Conservation (phyloP, 306 rosid species). For the Ziziphus jujuba region DNA sequence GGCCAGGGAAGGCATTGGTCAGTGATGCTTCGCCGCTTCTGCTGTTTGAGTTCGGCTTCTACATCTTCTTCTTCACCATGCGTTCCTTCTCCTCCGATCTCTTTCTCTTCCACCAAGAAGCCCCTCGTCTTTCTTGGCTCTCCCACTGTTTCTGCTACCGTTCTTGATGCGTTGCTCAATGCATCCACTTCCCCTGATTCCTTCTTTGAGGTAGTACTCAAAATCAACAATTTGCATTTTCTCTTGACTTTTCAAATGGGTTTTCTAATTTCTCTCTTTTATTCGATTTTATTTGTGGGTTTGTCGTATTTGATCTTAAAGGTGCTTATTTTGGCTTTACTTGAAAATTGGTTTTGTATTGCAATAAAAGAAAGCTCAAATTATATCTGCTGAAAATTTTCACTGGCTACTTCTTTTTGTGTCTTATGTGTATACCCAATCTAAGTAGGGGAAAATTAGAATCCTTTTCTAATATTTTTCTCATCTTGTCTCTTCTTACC, state of each 20-base stretch:
- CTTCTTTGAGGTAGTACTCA: slow-evolving; percentile 45
- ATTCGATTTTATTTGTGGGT: background rate
- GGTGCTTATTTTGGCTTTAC: background rate
- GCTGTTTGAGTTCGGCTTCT: slow-evolving; percentile 43
- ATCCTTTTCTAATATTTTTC: too few species aligned
- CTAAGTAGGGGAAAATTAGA: too few species aligned
- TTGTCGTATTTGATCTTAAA: background rate
- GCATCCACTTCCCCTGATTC: slow-evolving; percentile 65
- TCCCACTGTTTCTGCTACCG: slow-evolving; percentile 76
- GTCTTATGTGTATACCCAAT: too few species aligned
- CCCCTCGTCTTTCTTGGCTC: slow-evolving; percentile 78
- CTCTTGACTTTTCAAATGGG: background rate
- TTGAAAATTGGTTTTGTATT: background rate
- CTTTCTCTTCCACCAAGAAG: slow-evolving; percentile 44
- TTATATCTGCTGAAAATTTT: too few species aligned
- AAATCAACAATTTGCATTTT: background rate
- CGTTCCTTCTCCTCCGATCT: slow-evolving; percentile 21
- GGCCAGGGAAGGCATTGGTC: slow-evolving; percentile 31
- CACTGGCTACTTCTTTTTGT: too few species aligned
- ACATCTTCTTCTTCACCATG: slow-evolving; percentile 35
- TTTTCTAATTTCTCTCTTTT: background rate
- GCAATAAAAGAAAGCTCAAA: too few species aligned
- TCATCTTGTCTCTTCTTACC: too few species aligned
- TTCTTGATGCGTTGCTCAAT: slow-evolving; percentile 68
- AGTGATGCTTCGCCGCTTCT: slow-evolving; percentile 61